Evolutionary conservation across 1,284 basidiomycete species (phyloP), one percentile per base, ranked within the genome.

Genomic region (Singerocomus inundabilis): DNA sequence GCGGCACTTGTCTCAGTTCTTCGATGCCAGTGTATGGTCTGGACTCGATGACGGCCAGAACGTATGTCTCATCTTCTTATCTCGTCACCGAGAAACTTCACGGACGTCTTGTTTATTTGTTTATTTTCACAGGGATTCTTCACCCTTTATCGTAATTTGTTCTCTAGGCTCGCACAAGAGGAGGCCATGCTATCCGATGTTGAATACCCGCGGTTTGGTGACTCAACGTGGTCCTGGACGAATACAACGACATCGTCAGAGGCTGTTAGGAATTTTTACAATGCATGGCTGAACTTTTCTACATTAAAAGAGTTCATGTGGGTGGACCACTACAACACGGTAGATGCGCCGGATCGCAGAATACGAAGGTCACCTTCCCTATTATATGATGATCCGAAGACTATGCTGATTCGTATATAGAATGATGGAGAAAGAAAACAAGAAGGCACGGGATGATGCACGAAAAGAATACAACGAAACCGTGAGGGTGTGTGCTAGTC

Each of bases 361-460:
- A 80, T 91, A 38, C 81, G 94, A 61, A 81, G 91, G 82, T 84
- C 54, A 72, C 59, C 6, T 28, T 35, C 38, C n/a, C 31, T 36
- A 13, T 41, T 18, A 1, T 34, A 32, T 33, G 24, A 29, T 11
- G n/a, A 15, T 31, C 15, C 12, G 9, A 25, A 26, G 21, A 3
- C 9, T 10, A 39, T 12, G 12, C 38, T 49, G 42, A 55, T 40
- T 48, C 54, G 3, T 35, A 24, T 21, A 5, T 48, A 88, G 92
- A 55, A 62, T 93, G 33, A 95, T 99, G 88, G 97, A 99, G 67
- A 91, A 88, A 63, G 97, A 98, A 60, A 99, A 99, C 70, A 93
- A 92, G 70, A 93, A 93, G 60, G 82, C 84, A 8, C 79, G 95
- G 13, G 93, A 97, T 34, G 88, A 91, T 36, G 88, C 90, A 6